A percentile compares a stretch with the other conserved stretches of the same genome.
Evolutionary conservation across 257 asterid species (phyloP).

Genomic region (Anisodus tanguticus): DNA sequence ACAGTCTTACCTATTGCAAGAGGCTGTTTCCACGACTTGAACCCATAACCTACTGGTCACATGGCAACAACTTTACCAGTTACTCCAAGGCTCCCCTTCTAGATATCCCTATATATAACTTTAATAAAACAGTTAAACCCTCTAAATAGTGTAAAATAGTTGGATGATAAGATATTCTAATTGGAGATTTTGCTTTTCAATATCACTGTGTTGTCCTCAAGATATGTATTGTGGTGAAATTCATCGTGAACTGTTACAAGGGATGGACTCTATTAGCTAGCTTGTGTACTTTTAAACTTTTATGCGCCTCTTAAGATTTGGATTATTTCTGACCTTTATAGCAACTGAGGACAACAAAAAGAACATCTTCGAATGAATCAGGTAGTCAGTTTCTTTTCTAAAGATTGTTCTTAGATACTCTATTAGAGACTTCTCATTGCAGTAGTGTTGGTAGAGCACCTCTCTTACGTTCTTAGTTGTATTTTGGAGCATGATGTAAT

Average conservation of each 20-base stretch:
- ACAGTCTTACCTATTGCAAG: too few relatives aligned
- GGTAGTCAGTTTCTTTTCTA: neutral
- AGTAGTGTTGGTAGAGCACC: neutral
- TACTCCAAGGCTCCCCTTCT: too few relatives aligned
- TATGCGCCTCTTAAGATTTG: neutral
- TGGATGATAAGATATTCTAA: slow-evolving; percentile 7
- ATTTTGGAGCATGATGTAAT: slow-evolving; percentile 19
- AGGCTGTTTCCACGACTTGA: too few relatives aligned
- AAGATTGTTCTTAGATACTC: neutral
- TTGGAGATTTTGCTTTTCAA: neutral
- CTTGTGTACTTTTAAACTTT: neutral
- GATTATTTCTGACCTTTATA: neutral
- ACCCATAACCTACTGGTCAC: too few relatives aligned
- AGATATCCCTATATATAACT: neutral
- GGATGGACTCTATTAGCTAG: neutral
- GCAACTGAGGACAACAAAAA: slow-evolving; percentile 9
- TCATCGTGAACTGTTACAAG: neutral
- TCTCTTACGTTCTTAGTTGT: neutral
- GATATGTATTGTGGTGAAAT: neutral
- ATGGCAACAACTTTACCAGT: too few relatives aligned
- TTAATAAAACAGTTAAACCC: neutral
- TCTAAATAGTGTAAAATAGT: neutral
- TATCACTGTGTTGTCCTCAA: neutral
- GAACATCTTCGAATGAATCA: slow-evolving; percentile 18
- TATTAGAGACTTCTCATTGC: slow-evolving; percentile 11